Conservation (phyloP, 352 stramenopile species). For the Phytophthora brassicae region DNA sequence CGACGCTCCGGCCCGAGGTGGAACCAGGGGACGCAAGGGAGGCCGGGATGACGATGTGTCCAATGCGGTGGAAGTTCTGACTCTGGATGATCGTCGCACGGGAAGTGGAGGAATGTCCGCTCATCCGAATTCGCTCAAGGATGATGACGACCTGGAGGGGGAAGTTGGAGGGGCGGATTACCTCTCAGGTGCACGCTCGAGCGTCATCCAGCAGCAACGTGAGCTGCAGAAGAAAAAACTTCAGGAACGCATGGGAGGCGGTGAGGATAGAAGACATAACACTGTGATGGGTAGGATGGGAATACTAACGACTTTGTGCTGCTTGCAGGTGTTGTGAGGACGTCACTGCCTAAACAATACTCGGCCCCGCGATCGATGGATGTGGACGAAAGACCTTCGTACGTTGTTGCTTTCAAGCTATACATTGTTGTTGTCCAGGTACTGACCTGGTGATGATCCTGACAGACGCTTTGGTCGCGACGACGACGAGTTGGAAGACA, state of each 20-base stretch:
- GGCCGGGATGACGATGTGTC: conserved; percentile 45
- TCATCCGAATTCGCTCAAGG: conserved; percentile 78
- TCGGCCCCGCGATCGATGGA: conserved; percentile 71
- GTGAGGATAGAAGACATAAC: conserved; percentile 22
- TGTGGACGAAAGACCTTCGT: conserved; percentile 84
- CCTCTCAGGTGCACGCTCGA: conserved; percentile 64
- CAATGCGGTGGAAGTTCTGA: conserved; percentile 68
- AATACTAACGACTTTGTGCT: neutral
- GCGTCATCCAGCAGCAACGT: conserved; percentile 82
- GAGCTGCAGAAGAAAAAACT: conserved; percentile 89
- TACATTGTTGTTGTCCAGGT: neutral
- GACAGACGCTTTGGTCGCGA: conserved; percentile 72
- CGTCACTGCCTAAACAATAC: conserved; percentile 76
- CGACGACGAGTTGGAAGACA: conserved; percentile 68
- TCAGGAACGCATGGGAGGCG: conserved; percentile 78
- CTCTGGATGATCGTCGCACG: conserved; percentile 48
- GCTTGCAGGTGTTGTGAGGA: conserved; percentile 63
- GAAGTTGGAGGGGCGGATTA: conserved; percentile 54
- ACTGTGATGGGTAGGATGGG: no score
- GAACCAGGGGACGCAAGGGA: conserved; percentile 18
- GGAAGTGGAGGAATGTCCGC: conserved; percentile 33
- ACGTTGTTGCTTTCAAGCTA: conserved; percentile 15
- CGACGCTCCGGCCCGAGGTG: conserved; percentile 30
- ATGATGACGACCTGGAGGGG: conserved; percentile 74
- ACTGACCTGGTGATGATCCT: neutral